Percentiles rank a stretch among this genome's conserved stretches.
phyloP scores from a whole-genome alignment of 2,329 filamentous ascomycete genomes.

The Mycosphaerella sp. region DNA sequence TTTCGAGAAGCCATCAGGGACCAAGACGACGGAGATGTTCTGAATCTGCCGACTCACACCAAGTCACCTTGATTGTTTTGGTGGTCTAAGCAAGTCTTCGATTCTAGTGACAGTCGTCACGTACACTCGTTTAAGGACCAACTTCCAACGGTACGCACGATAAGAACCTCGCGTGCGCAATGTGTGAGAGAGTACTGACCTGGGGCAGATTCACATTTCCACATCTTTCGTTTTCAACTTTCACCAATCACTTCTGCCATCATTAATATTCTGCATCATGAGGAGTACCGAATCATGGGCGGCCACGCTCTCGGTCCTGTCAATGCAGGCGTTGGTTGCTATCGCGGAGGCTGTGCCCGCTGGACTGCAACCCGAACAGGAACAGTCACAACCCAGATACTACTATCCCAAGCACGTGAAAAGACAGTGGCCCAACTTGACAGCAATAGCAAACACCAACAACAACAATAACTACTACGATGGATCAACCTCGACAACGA shows the following conservation, averaged over 20 bases:
- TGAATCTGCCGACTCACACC: slow-evolving; percentile 19
- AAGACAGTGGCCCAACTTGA: slow-evolving; percentile 37
- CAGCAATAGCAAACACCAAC: slow-evolving; percentile 3
- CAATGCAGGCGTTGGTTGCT: slow-evolving; percentile 40
- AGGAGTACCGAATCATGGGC: slow-evolving; percentile 46
- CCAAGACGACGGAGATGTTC: slow-evolving; percentile 24
- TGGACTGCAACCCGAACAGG: slow-evolving; percentile 36
- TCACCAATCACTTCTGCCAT: slow-evolving; percentile 17
- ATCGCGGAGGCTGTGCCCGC: slow-evolving; percentile 47
- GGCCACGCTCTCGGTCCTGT: slow-evolving; percentile 42
- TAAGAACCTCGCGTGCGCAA: not conserved
- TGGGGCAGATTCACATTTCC: slow-evolving; percentile 12
- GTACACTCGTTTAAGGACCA: slow-evolving; percentile 46
- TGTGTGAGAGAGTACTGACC: slow-evolving; percentile 8
- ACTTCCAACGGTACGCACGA: slow-evolving; percentile 33
- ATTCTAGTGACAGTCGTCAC: slow-evolving; percentile 40
- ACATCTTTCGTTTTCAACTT: slow-evolving; percentile 8
- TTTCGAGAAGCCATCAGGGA: slow-evolving; percentile 18
- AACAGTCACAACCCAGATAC: slow-evolving; percentile 38
- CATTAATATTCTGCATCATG: slow-evolving; percentile 28
- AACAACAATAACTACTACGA: slow-evolving; percentile 5
- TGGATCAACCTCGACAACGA: not conserved
- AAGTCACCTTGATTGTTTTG: slow-evolving; percentile 17
- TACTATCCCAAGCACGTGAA: slow-evolving; percentile 46
- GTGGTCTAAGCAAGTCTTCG: slow-evolving; percentile 22